Conservation (phyloP, 1,139 yeast species). For the Candida glucosophila region DNA sequence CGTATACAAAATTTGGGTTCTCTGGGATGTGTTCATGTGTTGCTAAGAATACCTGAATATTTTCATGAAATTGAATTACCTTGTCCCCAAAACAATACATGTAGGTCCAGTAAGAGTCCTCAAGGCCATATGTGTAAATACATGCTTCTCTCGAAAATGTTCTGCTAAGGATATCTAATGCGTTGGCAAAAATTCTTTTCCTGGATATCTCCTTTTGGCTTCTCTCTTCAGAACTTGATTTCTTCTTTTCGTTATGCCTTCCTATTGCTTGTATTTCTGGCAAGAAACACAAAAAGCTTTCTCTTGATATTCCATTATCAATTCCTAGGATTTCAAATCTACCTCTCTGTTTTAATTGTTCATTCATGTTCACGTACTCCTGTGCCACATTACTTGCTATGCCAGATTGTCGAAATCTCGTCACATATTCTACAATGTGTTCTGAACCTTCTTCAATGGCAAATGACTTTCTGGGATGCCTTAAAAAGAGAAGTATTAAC, state of each 20-base stretch:
- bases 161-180: constrained; percentile 11
- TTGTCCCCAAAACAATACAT: constrained; percentile 48
- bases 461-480: background rate
- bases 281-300: constrained; percentile 12
- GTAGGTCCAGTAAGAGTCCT: constrained; percentile 58
- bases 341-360: constrained; percentile 5
- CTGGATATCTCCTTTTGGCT: background rate
- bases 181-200: constrained; percentile 7
- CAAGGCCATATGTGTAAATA: constrained; percentile 24
- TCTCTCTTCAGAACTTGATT: constrained; percentile 1
- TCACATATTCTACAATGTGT: constrained; percentile 7
- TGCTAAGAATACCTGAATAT: constrained; percentile 14
- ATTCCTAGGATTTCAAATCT: constrained; percentile 16
- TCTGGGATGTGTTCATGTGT: constrained; percentile 23
- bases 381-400: constrained; percentile 8
- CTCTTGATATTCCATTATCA: constrained; percentile 5
- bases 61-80: constrained; percentile 49
- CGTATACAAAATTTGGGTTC: constrained; percentile 30
- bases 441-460: background rate
- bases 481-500: background rate
- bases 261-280: constrained; percentile 8
- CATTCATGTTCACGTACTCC: constrained; percentile 5
- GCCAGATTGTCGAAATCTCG: constrained; percentile 9
- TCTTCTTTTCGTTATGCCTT: background rate
- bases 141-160: constrained; percentile 19